Percentiles rank a stretch among this genome's conserved stretches.
Conservation (phyloP, 768 basidiomycete species). For the Suillus hirtellus region DNA sequence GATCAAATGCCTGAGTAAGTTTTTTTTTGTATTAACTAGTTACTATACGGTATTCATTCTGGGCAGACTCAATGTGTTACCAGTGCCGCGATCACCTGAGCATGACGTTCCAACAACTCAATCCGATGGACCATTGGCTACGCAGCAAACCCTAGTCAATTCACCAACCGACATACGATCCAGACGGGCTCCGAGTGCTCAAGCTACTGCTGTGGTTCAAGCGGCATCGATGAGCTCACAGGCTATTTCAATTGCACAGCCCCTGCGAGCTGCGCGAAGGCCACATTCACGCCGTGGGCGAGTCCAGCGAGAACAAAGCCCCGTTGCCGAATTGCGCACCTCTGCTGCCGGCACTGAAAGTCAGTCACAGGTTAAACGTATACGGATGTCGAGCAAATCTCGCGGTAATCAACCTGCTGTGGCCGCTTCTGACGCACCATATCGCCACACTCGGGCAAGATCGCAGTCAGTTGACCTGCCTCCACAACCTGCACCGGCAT, state of each 20-base stretch:
- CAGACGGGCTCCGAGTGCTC: background rate
- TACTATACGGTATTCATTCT: background rate
- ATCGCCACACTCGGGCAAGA: slow-evolving; percentile 23
- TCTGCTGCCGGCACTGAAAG: background rate
- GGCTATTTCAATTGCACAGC: background rate
- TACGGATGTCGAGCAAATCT: background rate
- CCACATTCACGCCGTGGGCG: slow-evolving; percentile 6
- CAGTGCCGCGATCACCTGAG: slow-evolving; percentile 7
- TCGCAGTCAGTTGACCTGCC: slow-evolving; percentile 23
- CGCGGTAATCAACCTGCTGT: background rate
- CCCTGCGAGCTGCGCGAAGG: background rate
- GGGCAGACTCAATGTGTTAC: slow-evolving; percentile 11
- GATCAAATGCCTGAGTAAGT: slow-evolving; percentile 18
- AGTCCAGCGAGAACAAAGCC: background rate
- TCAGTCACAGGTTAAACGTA: background rate
- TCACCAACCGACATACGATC: slow-evolving; percentile 16
- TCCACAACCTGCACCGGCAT: slow-evolving; percentile 7
- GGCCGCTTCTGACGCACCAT: slow-evolving; percentile 10
- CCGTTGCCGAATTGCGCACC: background rate
- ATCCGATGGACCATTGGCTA: slow-evolving; percentile 16
- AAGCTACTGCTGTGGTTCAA: slow-evolving; percentile 8
- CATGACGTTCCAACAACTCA: background rate
- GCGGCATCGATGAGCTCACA: background rate
- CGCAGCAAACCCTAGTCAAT: slow-evolving; percentile 28
- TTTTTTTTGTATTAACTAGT: background rate